A percentile compares a stretch with the other conserved stretches of the same genome.
Conservation (phyloP, 495 filamentous ascomycete species). For the Aspergillus nidulans region DNA sequence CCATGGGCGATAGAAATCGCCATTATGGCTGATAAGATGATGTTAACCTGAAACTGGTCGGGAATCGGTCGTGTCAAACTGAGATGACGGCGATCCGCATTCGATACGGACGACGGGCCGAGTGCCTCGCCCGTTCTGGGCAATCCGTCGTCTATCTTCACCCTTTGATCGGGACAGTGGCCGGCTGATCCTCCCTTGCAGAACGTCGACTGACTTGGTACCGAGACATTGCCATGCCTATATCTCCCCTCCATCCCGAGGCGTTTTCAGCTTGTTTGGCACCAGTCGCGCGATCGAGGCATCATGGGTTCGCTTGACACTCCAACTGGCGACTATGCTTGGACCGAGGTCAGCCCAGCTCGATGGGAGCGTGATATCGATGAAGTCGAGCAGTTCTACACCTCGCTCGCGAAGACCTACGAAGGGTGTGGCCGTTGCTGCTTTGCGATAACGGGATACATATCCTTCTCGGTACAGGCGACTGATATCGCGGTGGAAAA, state of each 20-base stretch:
- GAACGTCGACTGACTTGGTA: background rate
- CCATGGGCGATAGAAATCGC: too few species aligned
- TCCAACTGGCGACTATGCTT: background rate
- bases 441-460: slow-evolving; percentile 35
- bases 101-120: slow-evolving; percentile 9
- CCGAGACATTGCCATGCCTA: background rate
- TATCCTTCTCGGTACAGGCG: slow-evolving; percentile 17
- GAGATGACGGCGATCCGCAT: background rate
- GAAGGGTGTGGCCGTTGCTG: slow-evolving; percentile 34
- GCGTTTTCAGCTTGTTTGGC: background rate
- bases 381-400: slow-evolving; percentile 42
- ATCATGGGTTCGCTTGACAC: slow-evolving; percentile 5
- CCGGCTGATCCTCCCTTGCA: background rate
- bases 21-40: background rate
- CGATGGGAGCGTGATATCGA: slow-evolving; percentile 43
- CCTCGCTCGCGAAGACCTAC: slow-evolving; percentile 28
- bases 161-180: background rate
- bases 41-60: too few species aligned
- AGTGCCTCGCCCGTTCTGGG: slow-evolving; percentile 8
- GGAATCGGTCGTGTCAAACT: too few species aligned
- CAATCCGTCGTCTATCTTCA: background rate
- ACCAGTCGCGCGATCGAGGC: background rate
- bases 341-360: slow-evolving; percentile 3
- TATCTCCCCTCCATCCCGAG: background rate
- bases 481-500: slow-evolving; percentile 14